Evolutionary conservation across 352 stramenopile genomes (phyloP).

Genomic region (Globisporangium emineosum): DNA sequence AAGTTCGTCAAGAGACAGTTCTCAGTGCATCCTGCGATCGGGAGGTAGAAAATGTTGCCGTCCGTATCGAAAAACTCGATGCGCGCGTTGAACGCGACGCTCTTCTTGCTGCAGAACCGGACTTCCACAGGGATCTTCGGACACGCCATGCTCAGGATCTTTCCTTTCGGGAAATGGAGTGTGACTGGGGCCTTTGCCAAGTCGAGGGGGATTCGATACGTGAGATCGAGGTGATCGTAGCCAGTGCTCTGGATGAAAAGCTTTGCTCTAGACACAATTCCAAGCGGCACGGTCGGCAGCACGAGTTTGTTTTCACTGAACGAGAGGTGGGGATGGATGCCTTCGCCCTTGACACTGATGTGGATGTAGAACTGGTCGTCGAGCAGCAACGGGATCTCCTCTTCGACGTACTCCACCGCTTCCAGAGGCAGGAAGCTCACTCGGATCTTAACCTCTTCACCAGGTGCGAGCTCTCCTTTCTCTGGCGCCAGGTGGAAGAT

Average conservation of each 20-base stretch:
- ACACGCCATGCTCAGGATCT: conserved; percentile 81
- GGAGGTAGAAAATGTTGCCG: conserved; percentile 82
- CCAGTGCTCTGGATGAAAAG: conserved; percentile 86
- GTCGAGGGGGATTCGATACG: conserved; percentile 75
- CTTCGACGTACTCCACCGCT: conserved; percentile 70
- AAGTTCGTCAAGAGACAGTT: conserved; percentile 92
- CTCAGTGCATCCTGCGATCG: conserved; percentile 85
- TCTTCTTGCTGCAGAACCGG: conserved; percentile 72
- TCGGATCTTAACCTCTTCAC: conserved; percentile 73
- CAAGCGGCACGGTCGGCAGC: conserved; percentile 88
- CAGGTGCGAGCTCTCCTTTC: conserved; percentile 69
- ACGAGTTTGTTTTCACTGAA: conserved; percentile 86
- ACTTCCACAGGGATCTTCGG: conserved; percentile 83
- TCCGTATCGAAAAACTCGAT: conserved; percentile 93
- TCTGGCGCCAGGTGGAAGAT: conserved; percentile 86
- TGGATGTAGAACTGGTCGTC: conserved; percentile 80
- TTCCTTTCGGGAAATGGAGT: conserved; percentile 88
- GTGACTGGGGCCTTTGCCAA: conserved; percentile 73
- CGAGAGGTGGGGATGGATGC: conserved; percentile 90
- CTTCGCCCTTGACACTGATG: conserved; percentile 71
- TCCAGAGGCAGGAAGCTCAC: conserved; percentile 87
- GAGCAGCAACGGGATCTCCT: conserved; percentile 71
- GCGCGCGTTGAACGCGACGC: conserved; percentile 88
- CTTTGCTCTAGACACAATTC: conserved; percentile 47
- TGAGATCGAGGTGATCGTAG: conserved; percentile 92